Percentiles rank a stretch among this genome's conserved stretches.
phyloP scores from a whole-genome alignment of 2,329 filamentous ascomycete genomes.

The Colletotrichum sp. region DNA sequence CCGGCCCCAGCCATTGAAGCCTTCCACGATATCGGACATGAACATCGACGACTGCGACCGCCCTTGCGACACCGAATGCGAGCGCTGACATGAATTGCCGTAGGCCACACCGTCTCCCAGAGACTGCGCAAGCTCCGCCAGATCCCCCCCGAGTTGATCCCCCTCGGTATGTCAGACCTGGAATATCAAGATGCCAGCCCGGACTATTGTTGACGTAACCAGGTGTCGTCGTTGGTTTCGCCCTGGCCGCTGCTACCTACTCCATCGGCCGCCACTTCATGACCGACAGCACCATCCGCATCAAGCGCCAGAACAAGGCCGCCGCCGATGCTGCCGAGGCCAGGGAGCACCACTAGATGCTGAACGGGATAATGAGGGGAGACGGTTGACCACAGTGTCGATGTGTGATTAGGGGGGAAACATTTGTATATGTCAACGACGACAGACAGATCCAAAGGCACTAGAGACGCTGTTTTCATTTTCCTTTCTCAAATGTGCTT shows the following conservation, averaged over 20 bases:
- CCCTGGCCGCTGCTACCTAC: conserved; percentile 81
- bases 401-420: conserved; percentile 21
- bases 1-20: conserved; percentile 19
- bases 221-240: conserved; percentile 89
- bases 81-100: background rate
- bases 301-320: conserved; percentile 68
- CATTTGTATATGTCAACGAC: conserved; percentile 22
- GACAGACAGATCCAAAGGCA: conserved; percentile 21
- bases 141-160: conserved; percentile 92
- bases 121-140: conserved; percentile 87
- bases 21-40: background rate
- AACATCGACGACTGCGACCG: background rate
- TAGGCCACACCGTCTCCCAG: conserved; percentile 97
- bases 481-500: conserved; percentile 15
- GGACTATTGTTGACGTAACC: background rate
- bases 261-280: conserved; percentile 82
- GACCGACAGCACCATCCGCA: conserved; percentile 90
- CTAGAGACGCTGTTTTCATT: conserved; percentile 16
- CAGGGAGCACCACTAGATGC: conserved; percentile 39
- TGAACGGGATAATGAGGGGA: conserved; percentile 9
- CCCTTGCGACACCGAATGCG: background rate
- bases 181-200: conserved; percentile 1
- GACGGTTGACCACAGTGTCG: conserved; percentile 6
- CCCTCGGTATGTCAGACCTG: conserved; percentile 73
- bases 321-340: conserved; percentile 37